Evolutionary conservation across 2,329 filamentous ascomycete genomes (phyloP).

Genomic region (Colletotrichum tropicale): DNA sequence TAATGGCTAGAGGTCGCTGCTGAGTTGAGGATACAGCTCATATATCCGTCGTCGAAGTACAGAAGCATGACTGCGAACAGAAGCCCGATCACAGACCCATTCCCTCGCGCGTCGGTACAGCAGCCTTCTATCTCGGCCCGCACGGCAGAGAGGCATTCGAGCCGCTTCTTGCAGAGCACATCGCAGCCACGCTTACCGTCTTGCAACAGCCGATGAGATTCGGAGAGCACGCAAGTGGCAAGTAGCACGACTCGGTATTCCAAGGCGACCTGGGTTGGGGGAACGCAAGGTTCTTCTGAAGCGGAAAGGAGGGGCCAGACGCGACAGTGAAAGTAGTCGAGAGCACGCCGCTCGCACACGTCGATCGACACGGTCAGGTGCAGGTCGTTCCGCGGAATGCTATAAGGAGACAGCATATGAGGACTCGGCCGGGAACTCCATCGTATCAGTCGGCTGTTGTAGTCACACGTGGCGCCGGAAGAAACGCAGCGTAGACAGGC

Average conservation of each 20-base stretch:
- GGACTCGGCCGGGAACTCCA: conserved; percentile 43
- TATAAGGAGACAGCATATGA: conserved; percentile 27
- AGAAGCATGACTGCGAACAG: conserved; percentile 46
- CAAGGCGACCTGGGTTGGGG: conserved; percentile 32
- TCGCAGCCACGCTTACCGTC: conserved; percentile 30
- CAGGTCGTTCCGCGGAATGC: conserved; percentile 24
- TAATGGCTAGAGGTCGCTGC: conserved; percentile 29
- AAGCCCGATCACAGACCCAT: conserved; percentile 23
- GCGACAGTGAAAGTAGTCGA: conserved; percentile 37
- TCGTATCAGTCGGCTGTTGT: conserved; percentile 42
- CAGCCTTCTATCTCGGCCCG: conserved; percentile 36
- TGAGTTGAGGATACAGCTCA: conserved; percentile 30
- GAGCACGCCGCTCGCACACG: conserved; percentile 28
- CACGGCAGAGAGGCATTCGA: conserved; percentile 33
- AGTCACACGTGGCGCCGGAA: conserved; percentile 30
- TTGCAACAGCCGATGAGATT: conserved; percentile 34
- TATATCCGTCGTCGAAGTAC: conserved; percentile 44
- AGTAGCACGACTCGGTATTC: conserved; percentile 36
- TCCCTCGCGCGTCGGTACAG: conserved; percentile 22
- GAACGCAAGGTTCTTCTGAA: conserved; percentile 29
- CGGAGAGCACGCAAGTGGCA: conserved; percentile 33
- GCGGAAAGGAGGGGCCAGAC: conserved; percentile 36
- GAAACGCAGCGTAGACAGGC: conserved; percentile 38
- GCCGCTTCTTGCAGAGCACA: conserved; percentile 22
- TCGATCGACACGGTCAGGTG: background rate